Conservation (phyloP, 331 rosid species). For the Spiraea crenata region DNA sequence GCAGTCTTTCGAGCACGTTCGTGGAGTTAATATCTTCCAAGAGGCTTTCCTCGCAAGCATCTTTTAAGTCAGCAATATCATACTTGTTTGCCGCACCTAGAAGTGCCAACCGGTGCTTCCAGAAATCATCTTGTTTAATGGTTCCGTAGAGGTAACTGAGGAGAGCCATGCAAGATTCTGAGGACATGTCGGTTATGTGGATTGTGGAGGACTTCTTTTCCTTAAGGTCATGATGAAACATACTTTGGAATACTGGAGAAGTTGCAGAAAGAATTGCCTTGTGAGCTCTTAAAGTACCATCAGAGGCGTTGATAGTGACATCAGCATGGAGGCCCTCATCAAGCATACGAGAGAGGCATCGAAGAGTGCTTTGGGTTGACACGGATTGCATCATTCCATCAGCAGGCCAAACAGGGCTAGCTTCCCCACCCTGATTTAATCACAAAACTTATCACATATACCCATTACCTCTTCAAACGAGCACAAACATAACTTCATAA, state of each 20-base stretch:
- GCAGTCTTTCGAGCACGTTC: slow-evolving; percentile 78
- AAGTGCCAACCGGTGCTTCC: slow-evolving; percentile 73
- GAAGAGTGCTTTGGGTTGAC: slow-evolving; percentile 54
- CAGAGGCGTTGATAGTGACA: slow-evolving; percentile 55
- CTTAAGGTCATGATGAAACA: slow-evolving; percentile 77
- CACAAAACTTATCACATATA: neutral
- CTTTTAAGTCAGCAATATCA: slow-evolving; percentile 58
- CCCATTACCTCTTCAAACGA: neutral
- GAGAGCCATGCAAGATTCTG: slow-evolving; percentile 62
- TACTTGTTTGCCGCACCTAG: slow-evolving; percentile 85
- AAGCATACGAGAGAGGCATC: slow-evolving; percentile 81
- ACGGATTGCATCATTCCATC: slow-evolving; percentile 50
- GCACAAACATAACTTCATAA: neutral
- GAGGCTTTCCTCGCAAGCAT: slow-evolving; percentile 82
- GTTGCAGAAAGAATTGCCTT: slow-evolving; percentile 81
- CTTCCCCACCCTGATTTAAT: slow-evolving; percentile 59
- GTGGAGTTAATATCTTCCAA: slow-evolving; percentile 69
- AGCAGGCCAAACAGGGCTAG: slow-evolving; percentile 62
- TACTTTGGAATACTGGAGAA: slow-evolving; percentile 82
- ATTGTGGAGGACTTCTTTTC: slow-evolving; percentile 79
- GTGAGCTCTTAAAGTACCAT: slow-evolving; percentile 77
- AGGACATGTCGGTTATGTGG: slow-evolving; percentile 73
- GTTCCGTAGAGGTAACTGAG: slow-evolving; percentile 73
- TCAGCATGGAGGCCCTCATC: slow-evolving; percentile 71
- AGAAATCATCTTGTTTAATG: slow-evolving; percentile 70